These are phyloP conservation scores for Lasiosphaeris hirsuta DNA, from an alignment of 495 filamentous ascomycete genomes.

Conservation along the genomic window DNA sequence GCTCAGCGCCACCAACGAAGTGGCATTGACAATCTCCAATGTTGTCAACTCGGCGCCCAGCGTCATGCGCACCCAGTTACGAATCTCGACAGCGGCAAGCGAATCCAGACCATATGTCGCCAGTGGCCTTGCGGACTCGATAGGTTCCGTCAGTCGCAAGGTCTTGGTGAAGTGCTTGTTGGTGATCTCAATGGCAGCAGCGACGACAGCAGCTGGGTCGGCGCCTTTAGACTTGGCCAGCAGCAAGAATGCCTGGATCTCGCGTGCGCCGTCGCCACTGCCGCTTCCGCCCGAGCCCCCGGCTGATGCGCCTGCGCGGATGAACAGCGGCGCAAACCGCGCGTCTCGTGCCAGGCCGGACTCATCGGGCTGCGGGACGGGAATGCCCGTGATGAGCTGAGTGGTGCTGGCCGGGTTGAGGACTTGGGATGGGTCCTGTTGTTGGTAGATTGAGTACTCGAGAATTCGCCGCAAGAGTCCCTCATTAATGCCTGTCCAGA, in stretches of 20 bases:
- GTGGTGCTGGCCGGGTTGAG: not conserved
- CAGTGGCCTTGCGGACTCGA: not conserved
- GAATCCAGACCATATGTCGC: constrained; percentile 17
- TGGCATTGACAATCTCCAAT: constrained; percentile 12
- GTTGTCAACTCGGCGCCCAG: constrained; percentile 15
- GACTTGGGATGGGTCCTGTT: constrained; percentile 19
- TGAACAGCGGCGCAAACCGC: not conserved
- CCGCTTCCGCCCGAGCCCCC: not conserved
- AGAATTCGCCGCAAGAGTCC: constrained; percentile 29
- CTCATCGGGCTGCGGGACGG: constrained; percentile 11
- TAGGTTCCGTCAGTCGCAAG: not conserved
- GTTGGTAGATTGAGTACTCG: constrained; percentile 23
- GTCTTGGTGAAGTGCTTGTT: constrained; percentile 9
- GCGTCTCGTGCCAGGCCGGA: not conserved
- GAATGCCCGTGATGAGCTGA: constrained; percentile 29
- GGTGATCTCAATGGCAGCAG: not conserved
- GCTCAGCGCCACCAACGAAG: not conserved
- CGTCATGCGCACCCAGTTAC: constrained; percentile 17
- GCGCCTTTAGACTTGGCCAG: not conserved
- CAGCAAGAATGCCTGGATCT: not conserved
- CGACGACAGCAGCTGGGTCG: not conserved
- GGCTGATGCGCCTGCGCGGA: not conserved
- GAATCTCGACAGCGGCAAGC: constrained; percentile 21
- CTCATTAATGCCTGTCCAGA: constrained; percentile 29
- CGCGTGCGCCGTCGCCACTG: not conserved